Evolutionary conservation across 139 green algal species (phyloP).

Genomic region (Closterium sp.): DNA sequence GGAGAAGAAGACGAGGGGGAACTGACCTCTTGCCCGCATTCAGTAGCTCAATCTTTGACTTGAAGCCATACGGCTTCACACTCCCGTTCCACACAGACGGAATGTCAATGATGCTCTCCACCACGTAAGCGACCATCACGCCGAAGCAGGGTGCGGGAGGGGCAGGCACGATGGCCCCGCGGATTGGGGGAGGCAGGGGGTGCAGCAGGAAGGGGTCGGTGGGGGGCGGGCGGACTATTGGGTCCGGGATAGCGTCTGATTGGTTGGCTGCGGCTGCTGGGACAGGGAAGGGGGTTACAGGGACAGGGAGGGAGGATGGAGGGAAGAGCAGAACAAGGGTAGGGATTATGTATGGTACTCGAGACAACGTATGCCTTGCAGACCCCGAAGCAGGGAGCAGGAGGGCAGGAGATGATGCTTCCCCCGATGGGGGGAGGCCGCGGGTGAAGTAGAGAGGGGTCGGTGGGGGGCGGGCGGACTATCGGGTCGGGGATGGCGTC

Average conservation of each 20-base stretch:
- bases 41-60: neutral
- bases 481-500: neutral
- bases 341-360: too few species aligned
- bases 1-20: neutral
- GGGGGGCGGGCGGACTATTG: neutral
- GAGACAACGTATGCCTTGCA: too few species aligned
- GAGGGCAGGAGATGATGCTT: too few species aligned
- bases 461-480: neutral
- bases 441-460: too few species aligned
- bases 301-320: too few species aligned
- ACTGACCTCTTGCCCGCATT: neutral
- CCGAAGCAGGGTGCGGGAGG: neutral
- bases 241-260: neutral
- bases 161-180: neutral
- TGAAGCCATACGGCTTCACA: neutral
- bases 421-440: too few species aligned
- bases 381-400: too few species aligned
- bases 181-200: neutral
- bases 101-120: neutral
- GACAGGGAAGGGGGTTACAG: too few species aligned
- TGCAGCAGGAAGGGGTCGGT: neutral
- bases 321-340: too few species aligned
- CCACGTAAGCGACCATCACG: neutral
- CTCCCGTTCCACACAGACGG: constrained; percentile 1
- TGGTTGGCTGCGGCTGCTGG: neutral